Base-by-base conservation (phyloP, 768 basidiomycete genomes). In the Hericium alpestre region DNA sequence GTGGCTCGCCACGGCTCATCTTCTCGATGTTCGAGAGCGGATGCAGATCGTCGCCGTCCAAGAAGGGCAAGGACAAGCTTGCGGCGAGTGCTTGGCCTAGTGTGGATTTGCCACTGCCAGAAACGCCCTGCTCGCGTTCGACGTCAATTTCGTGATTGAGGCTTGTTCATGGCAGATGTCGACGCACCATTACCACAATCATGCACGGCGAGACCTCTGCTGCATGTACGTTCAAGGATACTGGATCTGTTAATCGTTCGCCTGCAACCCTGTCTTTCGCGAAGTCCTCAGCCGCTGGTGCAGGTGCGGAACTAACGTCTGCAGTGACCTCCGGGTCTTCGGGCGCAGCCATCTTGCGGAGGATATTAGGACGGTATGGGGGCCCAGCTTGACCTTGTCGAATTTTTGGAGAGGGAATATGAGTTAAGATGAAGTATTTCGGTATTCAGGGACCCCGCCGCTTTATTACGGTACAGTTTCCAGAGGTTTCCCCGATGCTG, bases 1-100 rank as follows among this genome's bases (percentile, higher is more conserved):
- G 73, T 4, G 93, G 86, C 23, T 74, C 70, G 0, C 92, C 91
- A 1, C 72, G 66, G 5, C 82, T 71, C 93, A 97, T 96, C 78
- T 97, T 98, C 27, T 80, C 84, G 47, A 94, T 79, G 69, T 96
- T 95, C 13, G 79, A 69, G 20, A 74, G 65, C 1, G 93, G 87
- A 67, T 97, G 94, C 27, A 96, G 76, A 60, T 87, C 84, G 67
- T 96, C 93, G 27, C 87, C 94, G 65, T 97, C 94, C 59, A 92
- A 73, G 72, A 88, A 95, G 1, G 91, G 85, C 59, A 90, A 61
- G 18, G 68, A 69, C 51, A 91, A 74, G 23, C 74, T 72, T 41
- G 71, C 63, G 8, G 87, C 79, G 16, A 94, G 73, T 6, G 80
- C 81, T 4, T 60, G 61, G 0, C 86, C 90, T 1, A 93, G 74